Evolutionary conservation across 768 basidiomycete species (phyloP).

Genomic region (Tylopilus felleus): DNA sequence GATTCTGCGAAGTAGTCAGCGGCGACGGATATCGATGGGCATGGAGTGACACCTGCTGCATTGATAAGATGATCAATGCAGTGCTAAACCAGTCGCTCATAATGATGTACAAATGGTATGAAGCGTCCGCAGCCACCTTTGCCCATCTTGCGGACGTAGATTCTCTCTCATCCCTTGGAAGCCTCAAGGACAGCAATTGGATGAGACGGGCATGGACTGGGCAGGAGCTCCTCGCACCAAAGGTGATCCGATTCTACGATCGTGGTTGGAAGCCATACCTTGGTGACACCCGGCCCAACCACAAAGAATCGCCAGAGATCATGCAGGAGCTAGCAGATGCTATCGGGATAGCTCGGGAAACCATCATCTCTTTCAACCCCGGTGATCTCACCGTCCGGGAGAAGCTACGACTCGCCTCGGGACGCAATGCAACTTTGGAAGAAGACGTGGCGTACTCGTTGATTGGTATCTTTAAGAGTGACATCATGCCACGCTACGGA

Average conservation of each 20-base stretch:
- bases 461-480: background rate
- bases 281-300: background rate
- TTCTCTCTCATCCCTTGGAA: background rate
- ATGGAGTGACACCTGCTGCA: background rate
- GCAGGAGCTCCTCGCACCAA: constrained; percentile 12
- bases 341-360: constrained; percentile 1
- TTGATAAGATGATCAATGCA: background rate
- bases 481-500: constrained; percentile 1
- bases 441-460: background rate
- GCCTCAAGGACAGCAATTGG: constrained; percentile 2
- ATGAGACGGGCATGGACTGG: constrained; percentile 11
- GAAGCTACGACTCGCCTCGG: constrained; percentile 9
- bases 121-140: background rate
- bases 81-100: background rate
- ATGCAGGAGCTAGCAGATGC: constrained; percentile 3
- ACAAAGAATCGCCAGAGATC: constrained; percentile 6
- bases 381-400: constrained; percentile 1
- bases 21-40: constrained; percentile 12
- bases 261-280: constrained; percentile 6
- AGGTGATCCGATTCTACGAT: constrained; percentile 8
- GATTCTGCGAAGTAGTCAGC: constrained; percentile 3
- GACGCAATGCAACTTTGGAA: background rate
- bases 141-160: background rate
- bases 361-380: constrained; percentile 1
- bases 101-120: background rate